phyloP scores from a whole-genome alignment of 257 asterid species.

The Capsicum baccatum region DNA sequence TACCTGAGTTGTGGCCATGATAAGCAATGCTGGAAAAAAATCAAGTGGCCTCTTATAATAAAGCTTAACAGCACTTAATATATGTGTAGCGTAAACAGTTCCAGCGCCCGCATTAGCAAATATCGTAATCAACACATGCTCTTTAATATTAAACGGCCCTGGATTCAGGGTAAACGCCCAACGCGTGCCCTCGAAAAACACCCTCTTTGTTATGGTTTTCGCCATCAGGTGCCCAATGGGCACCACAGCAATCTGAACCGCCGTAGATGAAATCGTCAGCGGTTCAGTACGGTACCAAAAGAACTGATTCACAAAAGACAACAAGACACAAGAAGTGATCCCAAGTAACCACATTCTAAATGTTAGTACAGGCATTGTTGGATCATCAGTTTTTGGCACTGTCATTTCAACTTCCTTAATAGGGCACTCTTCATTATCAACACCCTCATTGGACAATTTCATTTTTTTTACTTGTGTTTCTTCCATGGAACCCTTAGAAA shows the following conservation, averaged over 20 bases:
- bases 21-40: conserved; percentile 43
- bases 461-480: not conserved
- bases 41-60: conserved; percentile 42
- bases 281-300: conserved; percentile 54
- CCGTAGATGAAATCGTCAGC: conserved; percentile 33
- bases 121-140: conserved; percentile 60
- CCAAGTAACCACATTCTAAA: conserved; percentile 63
- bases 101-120: conserved; percentile 61
- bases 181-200: conserved; percentile 40
- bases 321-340: conserved; percentile 32
- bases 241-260: conserved; percentile 52
- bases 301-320: conserved; percentile 55
- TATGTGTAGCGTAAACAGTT: conserved; percentile 55
- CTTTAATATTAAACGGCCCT: conserved; percentile 57
- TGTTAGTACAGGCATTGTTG: conserved; percentile 42
- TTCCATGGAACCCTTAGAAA: not conserved
- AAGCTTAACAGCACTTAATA: conserved; percentile 55
- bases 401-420: conserved; percentile 51
- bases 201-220: conserved; percentile 28
- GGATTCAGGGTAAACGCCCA: conserved; percentile 53
- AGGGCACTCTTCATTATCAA: conserved; percentile 36
- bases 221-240: conserved; percentile 59
- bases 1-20: conserved; percentile 63
- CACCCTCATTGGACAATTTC: not conserved
- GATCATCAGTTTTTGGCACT: conserved; percentile 57